Base-by-base conservation (phyloP, 345 rosid genomes). In the Eucalyptus albens region DNA sequence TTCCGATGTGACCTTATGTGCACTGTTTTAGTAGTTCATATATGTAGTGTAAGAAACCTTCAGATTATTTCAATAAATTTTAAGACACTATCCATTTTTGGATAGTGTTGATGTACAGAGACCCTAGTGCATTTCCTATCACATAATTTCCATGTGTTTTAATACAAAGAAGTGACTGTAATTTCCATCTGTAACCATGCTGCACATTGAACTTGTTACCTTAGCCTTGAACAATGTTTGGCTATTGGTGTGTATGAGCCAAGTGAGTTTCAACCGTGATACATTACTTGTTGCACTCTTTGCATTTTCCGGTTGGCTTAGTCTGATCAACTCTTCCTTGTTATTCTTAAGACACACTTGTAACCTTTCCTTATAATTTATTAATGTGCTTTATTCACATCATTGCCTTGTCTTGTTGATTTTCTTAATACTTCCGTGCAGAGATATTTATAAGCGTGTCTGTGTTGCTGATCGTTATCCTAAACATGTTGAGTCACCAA, bases 391-490 rank as follows among this genome's bases (percentile, higher is more conserved):
- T 10, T 37, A 77, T 37, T 40, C 27, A 77, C 15, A 11, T 37
- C 27, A 37, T 77, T 77, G 83, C 45, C 80, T 42, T 42, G 62
- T 88, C 44, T 7, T 13, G 4, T 26, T 88, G 89, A 88, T 45
- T 50, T 55, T 59, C 51, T 86, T 77, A 50, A 33, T 92, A 59
- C 47, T 90, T n/a, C 88, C n/a, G 59, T 88, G 92, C 93, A 98
- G 99, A 90, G 96, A 93, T 85, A 86, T 96, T 87, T 89, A 92
- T 90, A 94, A 94, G 60, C 95, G 95, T n/a, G 62, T 92, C 42
- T 96, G 98, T 89, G 94, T 97, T 88, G 97, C 99, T 91, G 98
- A 99, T 90, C 90, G 86, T 92, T 95, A 96, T 94, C 94, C 96
- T 77, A 91, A 93, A n/a, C 80, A 93, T 88, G 90, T 95, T 50